Conservation (phyloP, 495 filamentous ascomycete genomes). For the Penicillium ochrochloron region DNA sequence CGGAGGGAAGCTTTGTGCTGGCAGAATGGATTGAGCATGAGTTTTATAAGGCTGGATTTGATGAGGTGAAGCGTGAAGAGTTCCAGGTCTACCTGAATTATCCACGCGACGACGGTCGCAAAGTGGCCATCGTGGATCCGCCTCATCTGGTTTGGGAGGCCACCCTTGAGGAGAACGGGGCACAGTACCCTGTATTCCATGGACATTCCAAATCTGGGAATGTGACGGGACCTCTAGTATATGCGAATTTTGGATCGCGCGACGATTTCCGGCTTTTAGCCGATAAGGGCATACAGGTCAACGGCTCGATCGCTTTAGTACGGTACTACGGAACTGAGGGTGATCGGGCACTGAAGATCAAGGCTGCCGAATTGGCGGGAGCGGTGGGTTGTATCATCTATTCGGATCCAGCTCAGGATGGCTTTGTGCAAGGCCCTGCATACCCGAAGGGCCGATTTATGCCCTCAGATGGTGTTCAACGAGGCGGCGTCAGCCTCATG, state of each 20-base stretch:
- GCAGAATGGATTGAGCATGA: conserved; percentile 79
- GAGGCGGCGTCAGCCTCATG: conserved; percentile 82
- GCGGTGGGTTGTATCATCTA: conserved; percentile 90
- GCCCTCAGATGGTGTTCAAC: conserved; percentile 78
- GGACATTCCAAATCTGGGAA: conserved; percentile 87
- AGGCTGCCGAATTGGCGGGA: conserved; percentile 83
- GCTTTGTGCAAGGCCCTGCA: conserved; percentile 67
- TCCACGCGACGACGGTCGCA: conserved; percentile 73
- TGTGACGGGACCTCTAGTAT: conserved; percentile 90
- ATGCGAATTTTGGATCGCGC: conserved; percentile 87
- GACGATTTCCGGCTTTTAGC: conserved; percentile 78
- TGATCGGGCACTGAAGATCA: conserved; percentile 80
- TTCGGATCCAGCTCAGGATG: conserved; percentile 83
- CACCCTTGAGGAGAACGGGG: conserved; percentile 75
- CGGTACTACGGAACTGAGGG: conserved; percentile 75
- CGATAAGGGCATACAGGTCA: conserved; percentile 70
- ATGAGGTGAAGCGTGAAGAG: conserved; percentile 71
- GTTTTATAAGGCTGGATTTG: conserved; percentile 71
- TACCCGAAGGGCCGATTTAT: conserved; percentile 78
- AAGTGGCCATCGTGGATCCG: conserved; percentile 81
- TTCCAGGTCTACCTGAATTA: conserved; percentile 94
- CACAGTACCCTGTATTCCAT: conserved; percentile 78
- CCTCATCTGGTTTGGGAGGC: conserved; percentile 75
- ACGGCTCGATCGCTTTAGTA: conserved; percentile 83
- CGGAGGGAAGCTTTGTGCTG: conserved; percentile 82